A percentile compares a stretch with the other conserved stretches of the same genome.
phyloP scores from a whole-genome alignment of 2,329 filamentous ascomycete species.

The Fusarium sarcochroum region DNA sequence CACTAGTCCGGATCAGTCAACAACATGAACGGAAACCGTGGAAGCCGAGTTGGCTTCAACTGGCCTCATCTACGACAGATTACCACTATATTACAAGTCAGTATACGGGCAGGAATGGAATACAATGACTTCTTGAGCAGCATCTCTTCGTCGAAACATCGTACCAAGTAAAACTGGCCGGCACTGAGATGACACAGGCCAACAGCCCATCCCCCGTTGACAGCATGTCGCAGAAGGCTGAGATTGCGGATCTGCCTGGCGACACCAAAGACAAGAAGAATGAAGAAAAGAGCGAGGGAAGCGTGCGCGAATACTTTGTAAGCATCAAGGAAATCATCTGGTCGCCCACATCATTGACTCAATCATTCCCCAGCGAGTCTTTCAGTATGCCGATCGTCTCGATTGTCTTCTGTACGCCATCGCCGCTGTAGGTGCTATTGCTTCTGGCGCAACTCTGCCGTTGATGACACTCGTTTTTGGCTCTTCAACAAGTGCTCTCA shows the following conservation, averaged over 20 bases:
- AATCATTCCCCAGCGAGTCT: background rate
- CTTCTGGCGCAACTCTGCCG: background rate
- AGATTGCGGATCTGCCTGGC: background rate
- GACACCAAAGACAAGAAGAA: background rate
- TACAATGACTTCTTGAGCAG: too few relatives aligned
- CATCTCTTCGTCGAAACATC: too few relatives aligned
- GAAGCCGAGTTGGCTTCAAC: background rate
- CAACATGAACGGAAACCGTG: background rate
- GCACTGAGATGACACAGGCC: too few relatives aligned
- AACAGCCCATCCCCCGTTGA: too few relatives aligned
- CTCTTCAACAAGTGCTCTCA: background rate
- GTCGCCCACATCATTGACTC: background rate
- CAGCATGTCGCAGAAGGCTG: background rate
- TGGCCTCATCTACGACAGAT: background rate
- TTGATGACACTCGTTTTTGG: constrained; percentile 1
- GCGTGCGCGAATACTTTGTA: background rate
- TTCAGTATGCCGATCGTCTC: background rate
- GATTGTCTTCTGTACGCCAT: background rate
- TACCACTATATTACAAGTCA: background rate
- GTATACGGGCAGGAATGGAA: too few relatives aligned
- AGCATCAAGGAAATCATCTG: background rate
- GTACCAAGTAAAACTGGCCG: too few relatives aligned
- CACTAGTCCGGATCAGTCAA: background rate
- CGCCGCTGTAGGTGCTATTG: background rate
- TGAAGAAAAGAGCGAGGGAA: background rate